phyloP scores from a whole-genome alignment of 2,329 filamentous ascomycete genomes.

The Tolypocladium paradoxum region DNA sequence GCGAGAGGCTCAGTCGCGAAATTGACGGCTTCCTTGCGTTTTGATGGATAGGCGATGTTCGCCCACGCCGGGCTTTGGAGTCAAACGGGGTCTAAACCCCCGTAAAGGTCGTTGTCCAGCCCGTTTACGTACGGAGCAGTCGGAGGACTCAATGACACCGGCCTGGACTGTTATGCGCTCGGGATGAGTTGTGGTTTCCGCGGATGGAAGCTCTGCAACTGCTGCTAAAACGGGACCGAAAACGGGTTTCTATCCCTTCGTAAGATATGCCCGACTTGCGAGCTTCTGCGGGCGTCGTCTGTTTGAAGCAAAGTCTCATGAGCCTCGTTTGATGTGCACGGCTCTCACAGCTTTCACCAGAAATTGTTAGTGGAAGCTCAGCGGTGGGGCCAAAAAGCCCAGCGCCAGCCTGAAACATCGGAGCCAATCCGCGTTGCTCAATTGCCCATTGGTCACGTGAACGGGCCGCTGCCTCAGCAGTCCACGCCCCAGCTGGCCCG shows the following conservation, averaged over 20 bases:
- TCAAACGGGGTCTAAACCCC: neutral
- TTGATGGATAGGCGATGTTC: neutral
- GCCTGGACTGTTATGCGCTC: neutral
- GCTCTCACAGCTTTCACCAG: neutral
- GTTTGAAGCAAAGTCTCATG: neutral
- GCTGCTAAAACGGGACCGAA: neutral
- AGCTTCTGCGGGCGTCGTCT: neutral
- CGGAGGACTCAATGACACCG: neutral
- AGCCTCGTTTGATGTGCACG: neutral
- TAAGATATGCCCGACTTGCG: neutral
- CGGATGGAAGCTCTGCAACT: neutral
- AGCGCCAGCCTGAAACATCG: neutral
- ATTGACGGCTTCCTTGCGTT: neutral
- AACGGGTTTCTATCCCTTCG: neutral
- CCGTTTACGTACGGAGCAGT: neutral
- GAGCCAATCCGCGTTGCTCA: constrained; percentile 19
- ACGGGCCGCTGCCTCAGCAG: neutral
- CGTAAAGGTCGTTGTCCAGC: neutral
- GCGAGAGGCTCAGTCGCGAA: neutral
- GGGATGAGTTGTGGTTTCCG: neutral
- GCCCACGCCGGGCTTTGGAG: neutral
- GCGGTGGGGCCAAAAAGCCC: neutral
- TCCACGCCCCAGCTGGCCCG: constrained; percentile 2
- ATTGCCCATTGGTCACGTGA: constrained; percentile 28
- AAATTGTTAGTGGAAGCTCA: neutral